These are phyloP conservation scores for Chaetomium fimeti DNA, from an alignment of 495 filamentous ascomycete species.

Conservation along the genomic window DNA sequence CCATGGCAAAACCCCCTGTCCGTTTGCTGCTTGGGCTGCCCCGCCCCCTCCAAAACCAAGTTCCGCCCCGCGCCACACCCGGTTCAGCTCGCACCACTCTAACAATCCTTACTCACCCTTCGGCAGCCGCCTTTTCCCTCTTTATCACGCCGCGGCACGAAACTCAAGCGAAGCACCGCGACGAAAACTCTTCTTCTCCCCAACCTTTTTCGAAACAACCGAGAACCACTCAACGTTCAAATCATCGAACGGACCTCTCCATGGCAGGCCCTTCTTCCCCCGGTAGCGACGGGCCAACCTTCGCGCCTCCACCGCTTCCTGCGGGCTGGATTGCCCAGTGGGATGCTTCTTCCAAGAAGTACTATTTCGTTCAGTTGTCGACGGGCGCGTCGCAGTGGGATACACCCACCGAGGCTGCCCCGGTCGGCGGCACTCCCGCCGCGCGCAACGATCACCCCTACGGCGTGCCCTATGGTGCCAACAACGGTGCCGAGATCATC, in stretches of 20 bases:
- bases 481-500: slow-evolving; percentile 44
- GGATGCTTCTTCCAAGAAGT: slow-evolving; percentile 69
- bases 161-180: not conserved
- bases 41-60: slow-evolving; percentile 2
- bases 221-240: not conserved
- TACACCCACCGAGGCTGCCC: slow-evolving; percentile 64
- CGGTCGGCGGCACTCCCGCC: slow-evolving; percentile 50
- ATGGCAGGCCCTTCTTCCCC: slow-evolving; percentile 57
- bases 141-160: not conserved
- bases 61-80: slow-evolving; percentile 2
- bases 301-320: slow-evolving; percentile 65
- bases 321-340: slow-evolving; percentile 83
- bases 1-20: not conserved
- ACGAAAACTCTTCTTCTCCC: not conserved
- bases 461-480: slow-evolving; percentile 41
- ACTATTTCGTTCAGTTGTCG: slow-evolving; percentile 77
- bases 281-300: slow-evolving; percentile 67
- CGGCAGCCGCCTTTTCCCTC: not conserved
- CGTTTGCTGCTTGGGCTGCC: not conserved
- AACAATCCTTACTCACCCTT: not conserved
- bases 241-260: not conserved
- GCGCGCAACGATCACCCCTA: slow-evolving; percentile 51
- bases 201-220: not conserved
- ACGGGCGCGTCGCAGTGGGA: slow-evolving; percentile 79
- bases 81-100: slow-evolving; percentile 7